Percentiles rank a stretch among this genome's conserved stretches.
These are phyloP conservation scores for Lachnellula willkommii DNA, from an alignment of 2,329 filamentous ascomycete species.

Conservation along the genomic window DNA sequence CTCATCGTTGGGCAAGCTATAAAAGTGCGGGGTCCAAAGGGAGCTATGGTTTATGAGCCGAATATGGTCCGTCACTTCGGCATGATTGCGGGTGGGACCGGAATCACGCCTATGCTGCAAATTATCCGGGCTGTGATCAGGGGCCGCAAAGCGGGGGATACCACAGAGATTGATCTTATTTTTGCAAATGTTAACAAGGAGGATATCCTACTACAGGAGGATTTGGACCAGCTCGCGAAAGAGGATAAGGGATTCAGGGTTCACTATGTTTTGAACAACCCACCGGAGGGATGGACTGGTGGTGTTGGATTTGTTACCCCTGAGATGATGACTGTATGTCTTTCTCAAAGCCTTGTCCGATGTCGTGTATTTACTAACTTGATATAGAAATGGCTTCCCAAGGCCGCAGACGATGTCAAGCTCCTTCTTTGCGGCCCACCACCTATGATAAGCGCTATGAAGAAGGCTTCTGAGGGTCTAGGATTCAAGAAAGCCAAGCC, in stretches of 20 bases:
- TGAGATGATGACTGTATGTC: constrained; percentile 83
- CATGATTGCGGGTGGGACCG: constrained; percentile 96
- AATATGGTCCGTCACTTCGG: constrained; percentile 96
- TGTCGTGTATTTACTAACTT: constrained; percentile 22
- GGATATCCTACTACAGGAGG: constrained; percentile 90
- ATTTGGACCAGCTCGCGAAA: constrained; percentile 72
- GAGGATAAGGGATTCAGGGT: constrained; percentile 79
- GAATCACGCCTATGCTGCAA: constrained; percentile 98
- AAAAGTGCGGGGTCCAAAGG: constrained; percentile 90
- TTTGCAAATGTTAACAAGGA: constrained; percentile 93
- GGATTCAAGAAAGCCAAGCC: constrained; percentile 89
- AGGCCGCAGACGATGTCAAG: constrained; percentile 82
- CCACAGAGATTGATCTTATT: constrained; percentile 86
- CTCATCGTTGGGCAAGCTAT: constrained; percentile 81
- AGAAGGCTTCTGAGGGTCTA: constrained; percentile 86
- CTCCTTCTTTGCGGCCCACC: constrained; percentile 91
- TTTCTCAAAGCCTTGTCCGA: background rate
- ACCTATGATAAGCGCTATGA: constrained; percentile 93
- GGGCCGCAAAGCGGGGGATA: constrained; percentile 72
- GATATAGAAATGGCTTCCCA: constrained; percentile 67
- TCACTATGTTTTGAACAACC: constrained; percentile 95
- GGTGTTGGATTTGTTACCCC: constrained; percentile 91
- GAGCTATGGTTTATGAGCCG: constrained; percentile 93
- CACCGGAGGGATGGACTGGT: constrained; percentile 84
- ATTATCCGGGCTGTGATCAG: constrained; percentile 85